Percentiles rank a stretch among this genome's conserved stretches.
phyloP scores from a whole-genome alignment of 2,329 filamentous ascomycete genomes.

The Neobulgaria alba region DNA sequence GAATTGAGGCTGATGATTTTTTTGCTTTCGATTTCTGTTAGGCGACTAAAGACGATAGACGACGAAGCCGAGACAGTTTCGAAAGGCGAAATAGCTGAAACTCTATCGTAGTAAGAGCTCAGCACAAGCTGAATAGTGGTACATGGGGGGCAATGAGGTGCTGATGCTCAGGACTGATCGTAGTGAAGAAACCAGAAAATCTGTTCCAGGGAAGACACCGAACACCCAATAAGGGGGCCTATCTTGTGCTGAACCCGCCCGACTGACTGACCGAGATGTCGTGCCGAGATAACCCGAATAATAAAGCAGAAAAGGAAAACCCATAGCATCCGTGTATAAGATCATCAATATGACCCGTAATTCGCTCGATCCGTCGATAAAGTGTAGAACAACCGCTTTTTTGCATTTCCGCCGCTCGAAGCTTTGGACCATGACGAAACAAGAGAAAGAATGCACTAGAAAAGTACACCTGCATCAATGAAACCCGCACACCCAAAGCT shows the following conservation, averaged over 20 bases:
- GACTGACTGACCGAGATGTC: constrained; percentile 28
- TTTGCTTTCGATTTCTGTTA: constrained; percentile 27
- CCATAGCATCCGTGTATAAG: constrained; percentile 24
- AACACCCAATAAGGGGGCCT: constrained; percentile 19
- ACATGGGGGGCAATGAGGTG: constrained; percentile 29
- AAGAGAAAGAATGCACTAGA: constrained; percentile 26
- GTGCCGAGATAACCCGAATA: constrained; percentile 25
- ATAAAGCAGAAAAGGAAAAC: constrained; percentile 28
- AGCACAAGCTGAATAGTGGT: constrained; percentile 30
- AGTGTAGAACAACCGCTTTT: constrained; percentile 24
- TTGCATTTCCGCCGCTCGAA: constrained; percentile 29
- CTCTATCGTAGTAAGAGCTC: constrained; percentile 24
- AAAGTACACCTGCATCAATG: constrained; percentile 30
- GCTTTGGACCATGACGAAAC: constrained; percentile 29
- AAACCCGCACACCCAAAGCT: constrained; percentile 30
- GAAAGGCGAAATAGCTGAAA: constrained; percentile 25
- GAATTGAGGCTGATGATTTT: constrained; percentile 22
- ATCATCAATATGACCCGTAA: constrained; percentile 23
- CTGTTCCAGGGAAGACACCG: constrained; percentile 27
- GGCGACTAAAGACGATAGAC: constrained; percentile 26
- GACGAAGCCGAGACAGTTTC: constrained; percentile 27
- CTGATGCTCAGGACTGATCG: constrained; percentile 27
- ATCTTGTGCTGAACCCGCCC: constrained; percentile 25
- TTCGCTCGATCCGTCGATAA: constrained; percentile 27
- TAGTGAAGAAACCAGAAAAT: constrained; percentile 25